phyloP scores from a whole-genome alignment of 495 filamentous ascomycete genomes.

The Aspergillus cristatus region DNA sequence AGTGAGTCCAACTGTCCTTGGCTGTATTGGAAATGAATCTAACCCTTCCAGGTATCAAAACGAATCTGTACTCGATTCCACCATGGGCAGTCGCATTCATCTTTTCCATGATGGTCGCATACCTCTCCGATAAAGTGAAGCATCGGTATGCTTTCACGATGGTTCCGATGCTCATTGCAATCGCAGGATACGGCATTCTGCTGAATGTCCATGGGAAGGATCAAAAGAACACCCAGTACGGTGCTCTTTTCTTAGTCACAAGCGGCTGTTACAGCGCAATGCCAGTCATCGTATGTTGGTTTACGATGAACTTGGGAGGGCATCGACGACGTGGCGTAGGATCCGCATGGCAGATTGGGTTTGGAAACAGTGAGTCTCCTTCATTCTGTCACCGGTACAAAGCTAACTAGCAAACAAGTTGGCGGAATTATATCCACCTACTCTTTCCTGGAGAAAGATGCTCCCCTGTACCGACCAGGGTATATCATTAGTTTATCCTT shows the following conservation, averaged over 20 bases:
- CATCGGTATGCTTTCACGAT: conserved; percentile 73
- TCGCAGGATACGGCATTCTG: conserved; percentile 66
- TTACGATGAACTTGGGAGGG: conserved; percentile 83
- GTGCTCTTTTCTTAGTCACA: conserved; percentile 63
- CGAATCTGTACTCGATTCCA: conserved; percentile 76
- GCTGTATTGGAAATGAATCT: background rate
- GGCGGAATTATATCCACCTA: conserved; percentile 89
- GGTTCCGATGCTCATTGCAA: conserved; percentile 50
- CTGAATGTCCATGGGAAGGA: conserved; percentile 51
- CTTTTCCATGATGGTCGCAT: conserved; percentile 68
- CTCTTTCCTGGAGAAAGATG: conserved; percentile 64
- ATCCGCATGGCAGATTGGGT: conserved; percentile 81
- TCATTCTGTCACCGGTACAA: background rate
- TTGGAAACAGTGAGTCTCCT: conserved; percentile 62
- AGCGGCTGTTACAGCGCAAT: conserved; percentile 58
- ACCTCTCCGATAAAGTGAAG: conserved; percentile 53
- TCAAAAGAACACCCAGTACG: conserved; percentile 55
- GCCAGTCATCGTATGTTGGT: conserved; percentile 87
- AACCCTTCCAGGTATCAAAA: conserved; percentile 45
- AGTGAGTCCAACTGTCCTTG: conserved; percentile 13
- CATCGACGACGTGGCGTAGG: conserved; percentile 80
- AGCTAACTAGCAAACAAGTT: conserved; percentile 14
- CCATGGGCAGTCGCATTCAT: conserved; percentile 73
- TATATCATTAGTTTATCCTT: conserved; percentile 75
- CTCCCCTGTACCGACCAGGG: conserved; percentile 55